Evolutionary conservation across 352 stramenopile genomes (phyloP), one percentile per base, ranked within the genome.

Genomic region (Phytophthora colocasiae): DNA sequence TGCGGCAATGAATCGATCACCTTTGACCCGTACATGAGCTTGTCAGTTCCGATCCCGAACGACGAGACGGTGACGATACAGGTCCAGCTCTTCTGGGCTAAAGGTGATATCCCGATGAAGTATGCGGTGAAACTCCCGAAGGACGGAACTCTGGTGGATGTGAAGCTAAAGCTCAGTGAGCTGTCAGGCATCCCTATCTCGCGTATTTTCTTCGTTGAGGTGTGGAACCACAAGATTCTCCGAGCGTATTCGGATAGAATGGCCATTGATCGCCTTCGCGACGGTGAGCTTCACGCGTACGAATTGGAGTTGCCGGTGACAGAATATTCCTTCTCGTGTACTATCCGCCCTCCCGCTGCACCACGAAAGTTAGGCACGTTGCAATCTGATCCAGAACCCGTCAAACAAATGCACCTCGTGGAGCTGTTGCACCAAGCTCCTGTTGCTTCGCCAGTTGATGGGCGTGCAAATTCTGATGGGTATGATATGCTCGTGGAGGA

Each of bases 11-110:
- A 95, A 49, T 96, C 83, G 17, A 83, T 96, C 52, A 95, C 84
- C 0, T 98, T 97, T 62, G 92, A 98, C 58, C 89, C 92, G 2
- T 98, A 91, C 57, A 93, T 97, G 86, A 95, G 70, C 58, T 69
- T 98, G 4, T 97, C 89, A 0, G 81, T 98, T 17, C 92, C 92
- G 12, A 91, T 98, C n/a, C 87, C 87, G 11, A 91, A 54, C 32
- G 72, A 91, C 29, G 85, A 92, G 26, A 80, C 56, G 6, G 52
- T 85, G 6, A 59, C 60, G 2, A 56, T 94, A 7, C 73, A 87
- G 58, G 75, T 90, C 40, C 83, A 93, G 53, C 53, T 96, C 12
- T 93, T 90, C 34, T 92, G 84, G 81, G 81, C 81, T 0, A 80
- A 91, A 55, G 85, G 85, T 2, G 48, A 73, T 31, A 90, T 93